Base-by-base conservation (phyloP, 1,284 basidiomycete genomes). In the Cutaneotrichosporon sp. region DNA sequence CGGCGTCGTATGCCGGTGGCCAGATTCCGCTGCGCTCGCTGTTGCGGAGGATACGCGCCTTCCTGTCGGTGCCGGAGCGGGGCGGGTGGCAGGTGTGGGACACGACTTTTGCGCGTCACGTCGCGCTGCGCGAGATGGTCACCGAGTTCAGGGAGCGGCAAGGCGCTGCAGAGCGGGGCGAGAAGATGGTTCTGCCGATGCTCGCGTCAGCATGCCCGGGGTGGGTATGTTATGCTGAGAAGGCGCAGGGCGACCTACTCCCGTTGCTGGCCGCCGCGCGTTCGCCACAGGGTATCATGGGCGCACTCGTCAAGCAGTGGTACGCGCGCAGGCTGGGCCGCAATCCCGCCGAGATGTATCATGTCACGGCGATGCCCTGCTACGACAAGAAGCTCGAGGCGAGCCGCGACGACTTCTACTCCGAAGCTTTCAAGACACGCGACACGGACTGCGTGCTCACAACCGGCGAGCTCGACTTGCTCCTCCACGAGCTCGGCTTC, bases 321-420 rank as follows among this genome's bases (percentile, higher is more conserved):
- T 85, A 92, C 77, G 90, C 83, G 4, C 76, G 76, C 56, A 82
- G 82, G 68, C 87, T 88, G 84, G 85, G 83, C 4, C 86, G 16
- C 72, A 93, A 90, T 36, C 89, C 91, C 1, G 84, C 90, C 72
- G 84, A 91, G 72, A 86, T 97, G 60, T 99, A 98, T 79, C 97
- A 99, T 73, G 91, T 98, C 66, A 87, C 92, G 0, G 92, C 98
- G 49, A 99, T 99, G 95, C 95, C 96, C 0, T 99, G 97, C 81
- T 99, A 98, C 80, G 97, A 99, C 84, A 99, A 99, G 82, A 99
- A 99, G 78, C 88, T 99, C 31, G 97, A 99, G 82, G 96, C 97
- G 0, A 95, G 92, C 16, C 86, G 97, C 31, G 85, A 88, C 56
- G 93, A 97, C 76, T 97, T 97, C 77, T 91, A 91, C 77, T 88